A percentile compares a stretch with the other conserved stretches of the same genome.
Conservation (phyloP, 352 stramenopile genomes). For the Pythium grandisporangium region DNA sequence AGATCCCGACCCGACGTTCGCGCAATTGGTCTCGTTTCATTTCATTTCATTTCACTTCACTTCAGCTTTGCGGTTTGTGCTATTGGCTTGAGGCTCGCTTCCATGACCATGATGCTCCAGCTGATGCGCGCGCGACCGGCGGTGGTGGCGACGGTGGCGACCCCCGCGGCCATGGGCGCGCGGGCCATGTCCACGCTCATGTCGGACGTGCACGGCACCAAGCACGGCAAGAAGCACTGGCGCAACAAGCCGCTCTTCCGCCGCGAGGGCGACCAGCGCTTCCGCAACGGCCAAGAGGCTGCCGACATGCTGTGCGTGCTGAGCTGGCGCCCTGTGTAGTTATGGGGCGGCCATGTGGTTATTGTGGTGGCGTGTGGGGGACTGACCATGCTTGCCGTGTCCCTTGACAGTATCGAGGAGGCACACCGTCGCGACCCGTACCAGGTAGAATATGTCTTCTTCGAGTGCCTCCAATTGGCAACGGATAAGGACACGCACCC, state of each 20-base stretch:
- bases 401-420: slow-evolving; percentile 43
- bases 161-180: background rate
- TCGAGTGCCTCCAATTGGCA: too few species aligned
- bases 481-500: too few species aligned
- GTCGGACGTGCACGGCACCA: slow-evolving; percentile 84
- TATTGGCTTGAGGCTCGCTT: too few species aligned
- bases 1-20: too few species aligned
- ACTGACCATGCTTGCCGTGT: background rate
- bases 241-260: slow-evolving; percentile 96
- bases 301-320: slow-evolving; percentile 86
- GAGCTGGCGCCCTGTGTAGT: too few species aligned
- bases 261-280: slow-evolving; percentile 92
- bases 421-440: slow-evolving; percentile 69
- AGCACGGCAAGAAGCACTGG: slow-evolving; percentile 89
- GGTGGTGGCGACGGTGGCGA: background rate
- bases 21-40: too few species aligned
- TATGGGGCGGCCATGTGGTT: too few species aligned
- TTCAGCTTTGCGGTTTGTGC: too few species aligned
- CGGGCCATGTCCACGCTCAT: slow-evolving; percentile 48
- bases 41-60: too few species aligned
- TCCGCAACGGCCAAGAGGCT: slow-evolving; percentile 94
- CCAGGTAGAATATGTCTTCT: slow-evolving; percentile 15
- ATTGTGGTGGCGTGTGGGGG: background rate
- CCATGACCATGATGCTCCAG: too few species aligned
- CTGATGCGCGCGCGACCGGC: too few species aligned